Evolutionary conservation across 805 yeast species (phyloP).

Genomic region (Torulaspora maleeae): DNA sequence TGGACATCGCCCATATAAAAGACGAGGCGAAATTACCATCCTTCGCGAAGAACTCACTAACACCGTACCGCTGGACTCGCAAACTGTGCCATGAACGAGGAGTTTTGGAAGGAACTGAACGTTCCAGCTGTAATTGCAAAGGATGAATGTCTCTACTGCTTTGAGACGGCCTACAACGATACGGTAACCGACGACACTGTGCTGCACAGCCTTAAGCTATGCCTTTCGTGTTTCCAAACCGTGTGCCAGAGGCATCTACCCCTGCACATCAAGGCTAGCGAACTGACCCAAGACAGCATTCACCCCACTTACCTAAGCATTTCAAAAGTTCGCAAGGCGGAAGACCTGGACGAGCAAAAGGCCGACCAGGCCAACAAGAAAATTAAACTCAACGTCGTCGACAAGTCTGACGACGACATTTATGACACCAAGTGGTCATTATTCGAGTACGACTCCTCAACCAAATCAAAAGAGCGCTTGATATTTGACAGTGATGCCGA

Average conservation of each 20-base stretch:
- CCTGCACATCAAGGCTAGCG: conserved; percentile 45
- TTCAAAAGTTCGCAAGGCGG: conserved; percentile 46
- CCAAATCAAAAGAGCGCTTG: not conserved
- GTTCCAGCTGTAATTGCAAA: conserved; percentile 52
- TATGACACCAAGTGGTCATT: conserved; percentile 31
- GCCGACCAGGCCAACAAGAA: conserved; percentile 30
- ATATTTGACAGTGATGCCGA: conserved; percentile 3
- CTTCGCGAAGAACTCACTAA: not conserved
- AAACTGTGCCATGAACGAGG: conserved; percentile 9
- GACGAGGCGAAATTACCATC: not conserved
- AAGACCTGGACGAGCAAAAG: conserved; percentile 24
- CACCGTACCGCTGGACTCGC: no score
- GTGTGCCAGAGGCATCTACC: conserved; percentile 59
- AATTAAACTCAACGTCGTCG: conserved; percentile 31
- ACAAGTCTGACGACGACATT: conserved; percentile 31
- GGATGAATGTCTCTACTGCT: conserved; percentile 88
- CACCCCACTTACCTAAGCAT: conserved; percentile 61
- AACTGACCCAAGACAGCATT: conserved; percentile 34
- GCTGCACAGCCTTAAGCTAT: conserved; percentile 52
- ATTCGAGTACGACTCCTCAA: conserved; percentile 3
- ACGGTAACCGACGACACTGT: conserved; percentile 21
- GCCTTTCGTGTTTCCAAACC: conserved; percentile 68
- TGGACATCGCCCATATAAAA: not conserved
- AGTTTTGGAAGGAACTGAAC: conserved; percentile 9
- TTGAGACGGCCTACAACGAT: conserved; percentile 55